These are phyloP conservation scores for Echeveria elegans DNA, from an alignment of 164 flowering plant species.

Conservation along the genomic window DNA sequence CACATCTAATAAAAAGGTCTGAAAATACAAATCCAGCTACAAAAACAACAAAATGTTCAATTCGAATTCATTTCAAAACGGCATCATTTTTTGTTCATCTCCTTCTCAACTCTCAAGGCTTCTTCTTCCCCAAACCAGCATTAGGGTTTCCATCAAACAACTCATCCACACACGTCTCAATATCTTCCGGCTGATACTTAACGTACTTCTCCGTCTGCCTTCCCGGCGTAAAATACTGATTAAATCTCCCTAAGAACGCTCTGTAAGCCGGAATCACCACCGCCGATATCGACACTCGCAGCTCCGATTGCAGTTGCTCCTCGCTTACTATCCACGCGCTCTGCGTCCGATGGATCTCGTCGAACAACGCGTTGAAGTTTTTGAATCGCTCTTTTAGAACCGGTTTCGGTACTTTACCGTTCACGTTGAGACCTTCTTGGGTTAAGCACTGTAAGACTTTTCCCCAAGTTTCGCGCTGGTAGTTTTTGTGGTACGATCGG, in stretches of 20 bases:
- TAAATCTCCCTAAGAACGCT: constrained; percentile 68
- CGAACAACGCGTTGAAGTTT: constrained; percentile 58
- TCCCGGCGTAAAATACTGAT: constrained; percentile 48
- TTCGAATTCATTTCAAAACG: no score
- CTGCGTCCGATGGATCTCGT: constrained; percentile 77
- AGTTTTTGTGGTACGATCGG: constrained; percentile 66
- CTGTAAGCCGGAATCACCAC: constrained; percentile 85
- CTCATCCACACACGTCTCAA: constrained; percentile 67
- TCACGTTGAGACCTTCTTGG: constrained; percentile 50
- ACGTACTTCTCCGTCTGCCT: constrained; percentile 71
- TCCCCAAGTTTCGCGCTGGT: constrained; percentile 80
- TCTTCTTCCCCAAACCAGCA: constrained; percentile 45
- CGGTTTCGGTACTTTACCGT: constrained; percentile 52
- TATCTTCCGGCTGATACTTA: constrained; percentile 81
- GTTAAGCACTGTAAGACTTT: constrained; percentile 41
- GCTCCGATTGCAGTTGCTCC: constrained; percentile 83
- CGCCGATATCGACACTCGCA: constrained; percentile 66
- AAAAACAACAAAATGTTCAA: neutral
- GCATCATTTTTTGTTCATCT: no score
- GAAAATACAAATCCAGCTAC: neutral
- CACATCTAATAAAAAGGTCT: neutral
- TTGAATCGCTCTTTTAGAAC: constrained; percentile 77
- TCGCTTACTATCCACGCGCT: constrained; percentile 81
- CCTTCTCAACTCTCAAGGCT: constrained; percentile 11
- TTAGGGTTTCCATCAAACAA: constrained; percentile 65